Evolutionary conservation across 169 alveolate species (phyloP), one percentile per base, ranked within the genome.

Genomic region (Condylostoma magnum): DNA sequence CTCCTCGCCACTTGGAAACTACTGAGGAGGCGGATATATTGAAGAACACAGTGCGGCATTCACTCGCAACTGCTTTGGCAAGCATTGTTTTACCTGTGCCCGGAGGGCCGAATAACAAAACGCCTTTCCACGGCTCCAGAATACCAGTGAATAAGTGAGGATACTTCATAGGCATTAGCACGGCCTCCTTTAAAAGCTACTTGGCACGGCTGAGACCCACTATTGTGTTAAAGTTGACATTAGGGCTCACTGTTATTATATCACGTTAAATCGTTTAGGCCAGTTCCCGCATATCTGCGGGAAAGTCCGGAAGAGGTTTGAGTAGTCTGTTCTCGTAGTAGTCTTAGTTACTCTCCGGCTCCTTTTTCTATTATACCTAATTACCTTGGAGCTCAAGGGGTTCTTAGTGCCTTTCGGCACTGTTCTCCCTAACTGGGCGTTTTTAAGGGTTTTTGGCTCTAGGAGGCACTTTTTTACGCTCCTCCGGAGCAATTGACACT

Each of bases 31-130:
- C 96, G 3, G 95, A 85, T 50, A 95, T 91, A 74, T 94, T 93
- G 83, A 96, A 92, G 74, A 96, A 93, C 20, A 96, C 88, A 12
- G 97, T 91, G 57, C 89, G 79, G 47, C 97, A 90, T 73, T 92
- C 95, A 0, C 98, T 93, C 2, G 98, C 99, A 2, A 93, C 96
- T 2, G 99, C 97, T 77, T 92, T 94, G 2, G 98, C 98, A 58
- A 96, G 82, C 93, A 94, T 82, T 5, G 98, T 94, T 69, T 96
- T 96, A 36, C 99, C 98, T 15, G 98, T 94, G 10, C 98, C 99
- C 6, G 99, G 99, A 6, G 99, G 99, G 6, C 98, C 99, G 71
- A 93, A 96, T 20, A 96, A 84, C 54, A 94, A 74, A 2, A 96
- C 93, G 8, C 98, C 99, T 66, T 88, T 89, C 94, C 98, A 94